Evolutionary conservation across 768 basidiomycete species (phyloP), one percentile per base, ranked within the genome.

Genomic region (Mycena alexandri): DNA sequence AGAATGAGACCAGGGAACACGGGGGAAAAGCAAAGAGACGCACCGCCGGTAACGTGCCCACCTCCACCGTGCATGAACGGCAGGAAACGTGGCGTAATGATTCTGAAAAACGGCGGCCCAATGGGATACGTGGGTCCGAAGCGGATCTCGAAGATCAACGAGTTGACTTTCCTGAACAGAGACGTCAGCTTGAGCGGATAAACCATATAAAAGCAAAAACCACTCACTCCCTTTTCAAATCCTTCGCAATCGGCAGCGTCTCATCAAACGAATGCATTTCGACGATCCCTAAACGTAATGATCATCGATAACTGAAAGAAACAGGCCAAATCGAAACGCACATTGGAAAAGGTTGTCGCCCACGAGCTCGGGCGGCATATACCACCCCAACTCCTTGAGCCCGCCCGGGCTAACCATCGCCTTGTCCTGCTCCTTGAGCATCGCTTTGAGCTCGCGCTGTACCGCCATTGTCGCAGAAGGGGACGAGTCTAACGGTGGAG

Each of bases 51-150:
- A 46, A 92, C 80, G 76, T 91, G 88, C 0, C 90, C 91, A 10
- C 91, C 90, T 4, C 90, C 91, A 19, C 91, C 91, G 57, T 88
- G 83, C 42, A 86, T 84, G 73, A 93, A 93, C 0, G 90, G 89
- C 41, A 91, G 74, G 78, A 93, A 90, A 25, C 92, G 85, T 0
- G 92, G 92, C 25, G 88, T 89, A 24, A 93, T 83, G 36, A 93
- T 88, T 62, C 92, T 85, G 78, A 93, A 92, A 80, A 91, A 93
- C 0, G 93, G 92, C 1, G 91, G 93, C 11, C 87, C 82, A 71
- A 88, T 84, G 0, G 92, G 92, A 75, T 87, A 93, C 19, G 80
- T 81, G 1, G 87, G 82, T 10, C 89, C 89, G 73, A 91, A 93
- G 38, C 90, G 80, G 58, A 93, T 88, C 73, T 93, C 92, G 71